Base-by-base conservation (phyloP, 2,329 filamentous ascomycete genomes). In the Xylaria sp. region DNA sequence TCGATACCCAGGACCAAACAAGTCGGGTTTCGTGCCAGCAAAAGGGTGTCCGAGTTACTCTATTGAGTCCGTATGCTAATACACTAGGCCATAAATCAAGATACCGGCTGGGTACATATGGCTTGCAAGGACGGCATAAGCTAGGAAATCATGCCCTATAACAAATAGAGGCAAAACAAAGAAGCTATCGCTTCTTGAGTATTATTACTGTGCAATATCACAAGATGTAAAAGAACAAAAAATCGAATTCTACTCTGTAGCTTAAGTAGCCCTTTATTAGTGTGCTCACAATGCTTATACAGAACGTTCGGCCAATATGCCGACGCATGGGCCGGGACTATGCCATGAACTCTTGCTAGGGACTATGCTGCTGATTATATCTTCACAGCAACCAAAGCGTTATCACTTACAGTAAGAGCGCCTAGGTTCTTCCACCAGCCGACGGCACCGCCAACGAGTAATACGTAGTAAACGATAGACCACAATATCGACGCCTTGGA, bases 391-490 rank as follows among this genome's bases (percentile, higher is more conserved):
- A 79, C 74, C 68, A 92, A 76, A 11, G 85, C 84, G 73, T 85
- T 82, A 8, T 74, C 74, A 74, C 88, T 91, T 74, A 90, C 85
- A 0, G 94, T 97, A 79, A 96, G 82, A 0, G 85, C 81, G 84
- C 92, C 95, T 57, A 98, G 77, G 59, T 87, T 84, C 73, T 79
- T 85, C 79, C 89, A 93, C 84, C 96, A 99, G 2, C 85, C 83
- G 53, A 88, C 79, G 1, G 91, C 89, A 1, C 96, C 96, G 0
- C 80, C 84, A 1, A 96, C 82, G 1, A 98, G 84, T 53, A 98
- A 79, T 1, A 86, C 65, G 78, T 98, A 98, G 78, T 98, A 98
- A 1, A 87, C 83, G 2, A 92, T 79, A 0, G 92, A 95, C 92
- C 92, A 97, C 47, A 78, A 34, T 86, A 75, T 24, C 80, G 81